phyloP scores from a whole-genome alignment of 106 monocot species.

The Alisma plantagoaquatica region DNA sequence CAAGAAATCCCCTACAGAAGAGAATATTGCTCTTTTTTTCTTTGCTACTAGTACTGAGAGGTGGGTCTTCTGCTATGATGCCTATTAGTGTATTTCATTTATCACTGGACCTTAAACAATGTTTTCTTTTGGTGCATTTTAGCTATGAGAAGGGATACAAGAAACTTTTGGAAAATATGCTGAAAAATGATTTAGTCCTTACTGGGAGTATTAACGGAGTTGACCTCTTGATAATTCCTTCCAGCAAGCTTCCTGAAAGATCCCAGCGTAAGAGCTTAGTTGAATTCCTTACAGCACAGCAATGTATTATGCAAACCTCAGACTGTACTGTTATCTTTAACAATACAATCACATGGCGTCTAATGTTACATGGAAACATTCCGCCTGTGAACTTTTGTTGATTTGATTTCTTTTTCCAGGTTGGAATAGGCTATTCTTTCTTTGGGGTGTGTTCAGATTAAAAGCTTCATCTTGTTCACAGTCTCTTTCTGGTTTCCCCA shows the following conservation, averaged over 20 bases:
- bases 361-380: neutral
- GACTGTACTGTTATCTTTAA: neutral
- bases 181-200: constrained; percentile 62
- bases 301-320: neutral
- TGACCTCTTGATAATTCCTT: constrained; percentile 83
- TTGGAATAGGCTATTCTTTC: constrained; percentile 78
- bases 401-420: constrained; percentile 30
- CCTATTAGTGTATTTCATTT: too few species aligned
- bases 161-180: constrained; percentile 59
- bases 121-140: neutral
- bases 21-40: constrained; percentile 83
- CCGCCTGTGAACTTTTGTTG: neutral
- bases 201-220: constrained; percentile 46
- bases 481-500: neutral
- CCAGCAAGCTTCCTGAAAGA: constrained; percentile 46
- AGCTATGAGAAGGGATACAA: constrained; percentile 69
- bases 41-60: constrained; percentile 80
- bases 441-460: constrained; percentile 76
- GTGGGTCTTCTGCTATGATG: constrained; percentile 18
- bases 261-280: constrained; percentile 58
- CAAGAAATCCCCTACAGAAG: constrained; percentile 34
- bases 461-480: constrained; percentile 15
- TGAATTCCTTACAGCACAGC: neutral
- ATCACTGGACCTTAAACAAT: neutral
- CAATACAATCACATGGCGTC: neutral